phyloP scores from a whole-genome alignment of 495 filamentous ascomycete genomes.

The Trichoderma erinaceum region DNA sequence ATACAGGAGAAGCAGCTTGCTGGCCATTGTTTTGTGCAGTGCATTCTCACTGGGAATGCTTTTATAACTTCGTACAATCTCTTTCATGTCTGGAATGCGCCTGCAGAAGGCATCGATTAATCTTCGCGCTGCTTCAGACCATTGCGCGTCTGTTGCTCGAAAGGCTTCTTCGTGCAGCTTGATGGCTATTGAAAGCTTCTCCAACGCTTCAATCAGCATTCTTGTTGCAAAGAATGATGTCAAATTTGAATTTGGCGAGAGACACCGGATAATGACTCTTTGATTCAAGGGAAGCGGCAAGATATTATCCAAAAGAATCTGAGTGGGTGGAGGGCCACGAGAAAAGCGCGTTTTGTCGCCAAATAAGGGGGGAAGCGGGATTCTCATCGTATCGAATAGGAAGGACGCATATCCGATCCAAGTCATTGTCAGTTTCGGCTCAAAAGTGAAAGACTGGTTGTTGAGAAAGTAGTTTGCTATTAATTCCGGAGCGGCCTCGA shows the following conservation, averaged over 20 bases:
- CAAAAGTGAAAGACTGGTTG: slow-evolving; percentile 75
- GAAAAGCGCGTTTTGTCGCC: slow-evolving; percentile 50
- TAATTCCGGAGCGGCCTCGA: slow-evolving; percentile 74
- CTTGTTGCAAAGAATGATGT: slow-evolving; percentile 78
- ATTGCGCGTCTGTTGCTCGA: slow-evolving; percentile 40
- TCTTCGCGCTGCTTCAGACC: slow-evolving; percentile 58
- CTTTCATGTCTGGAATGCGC: slow-evolving; percentile 71
- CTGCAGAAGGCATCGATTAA: slow-evolving; percentile 69
- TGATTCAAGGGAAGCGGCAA: slow-evolving; percentile 77
- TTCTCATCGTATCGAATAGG: slow-evolving; percentile 66
- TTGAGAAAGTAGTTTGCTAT: slow-evolving; percentile 77
- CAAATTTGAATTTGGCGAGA: slow-evolving; percentile 67
- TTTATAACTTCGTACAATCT: slow-evolving; percentile 63
- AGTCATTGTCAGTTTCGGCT: slow-evolving; percentile 82
- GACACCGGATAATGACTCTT: slow-evolving; percentile 66
- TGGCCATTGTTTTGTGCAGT: slow-evolving; percentile 70
- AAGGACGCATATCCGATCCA: slow-evolving; percentile 93
- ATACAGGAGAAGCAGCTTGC: slow-evolving; percentile 67
- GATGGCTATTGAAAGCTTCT: slow-evolving; percentile 63
- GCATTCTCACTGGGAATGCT: slow-evolving; percentile 59
- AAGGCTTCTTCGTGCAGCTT: slow-evolving; percentile 47
- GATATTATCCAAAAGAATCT: slow-evolving; percentile 74
- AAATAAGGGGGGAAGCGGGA: slow-evolving; percentile 65
- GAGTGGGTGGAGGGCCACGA: slow-evolving; percentile 64
- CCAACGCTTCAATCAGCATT: slow-evolving; percentile 67